These are phyloP conservation scores for Aspergillus viridinutans DNA, from an alignment of 2,329 filamentous ascomycete species.

Conservation along the genomic window DNA sequence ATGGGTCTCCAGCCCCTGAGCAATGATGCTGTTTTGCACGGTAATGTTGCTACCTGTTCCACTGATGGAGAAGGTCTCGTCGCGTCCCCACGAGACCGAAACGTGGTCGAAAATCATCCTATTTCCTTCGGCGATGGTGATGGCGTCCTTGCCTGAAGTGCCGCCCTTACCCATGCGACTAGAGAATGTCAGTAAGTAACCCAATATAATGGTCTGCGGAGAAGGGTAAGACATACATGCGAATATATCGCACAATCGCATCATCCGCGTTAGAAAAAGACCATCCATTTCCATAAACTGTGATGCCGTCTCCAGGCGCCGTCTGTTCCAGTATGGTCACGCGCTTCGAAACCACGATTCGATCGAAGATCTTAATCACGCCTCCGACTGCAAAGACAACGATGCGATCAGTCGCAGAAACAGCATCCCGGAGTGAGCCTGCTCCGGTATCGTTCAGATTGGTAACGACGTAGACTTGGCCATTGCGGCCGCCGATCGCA, in stretches of 20 bases:
- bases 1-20: conserved; percentile 52
- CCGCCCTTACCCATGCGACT: conserved; percentile 39
- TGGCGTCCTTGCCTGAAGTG: conserved; percentile 51
- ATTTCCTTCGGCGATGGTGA: conserved; percentile 50
- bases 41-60: conserved; percentile 48
- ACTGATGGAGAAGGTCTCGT: conserved; percentile 53
- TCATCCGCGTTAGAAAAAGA: conserved; percentile 52
- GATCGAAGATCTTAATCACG: conserved; percentile 46
- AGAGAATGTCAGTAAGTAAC: background rate
- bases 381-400: conserved; percentile 50
- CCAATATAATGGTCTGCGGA: background rate
- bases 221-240: conserved; percentile 36
- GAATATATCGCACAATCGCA: conserved; percentile 53
- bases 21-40: conserved; percentile 52
- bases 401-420: conserved; percentile 46
- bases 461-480: conserved; percentile 47
- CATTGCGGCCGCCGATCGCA: conserved; percentile 45
- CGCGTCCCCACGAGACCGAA: conserved; percentile 52
- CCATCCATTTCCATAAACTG: conserved; percentile 52
- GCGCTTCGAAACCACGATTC: conserved; percentile 47
- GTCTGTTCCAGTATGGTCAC: conserved; percentile 51
- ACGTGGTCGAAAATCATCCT: conserved; percentile 57
- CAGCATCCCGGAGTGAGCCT: conserved; percentile 50
- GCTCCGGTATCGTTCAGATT: conserved; percentile 47
- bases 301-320: conserved; percentile 47